Evolutionary conservation across 345 rosid genomes (phyloP).

Genomic region (Eucalyptus virginea): DNA sequence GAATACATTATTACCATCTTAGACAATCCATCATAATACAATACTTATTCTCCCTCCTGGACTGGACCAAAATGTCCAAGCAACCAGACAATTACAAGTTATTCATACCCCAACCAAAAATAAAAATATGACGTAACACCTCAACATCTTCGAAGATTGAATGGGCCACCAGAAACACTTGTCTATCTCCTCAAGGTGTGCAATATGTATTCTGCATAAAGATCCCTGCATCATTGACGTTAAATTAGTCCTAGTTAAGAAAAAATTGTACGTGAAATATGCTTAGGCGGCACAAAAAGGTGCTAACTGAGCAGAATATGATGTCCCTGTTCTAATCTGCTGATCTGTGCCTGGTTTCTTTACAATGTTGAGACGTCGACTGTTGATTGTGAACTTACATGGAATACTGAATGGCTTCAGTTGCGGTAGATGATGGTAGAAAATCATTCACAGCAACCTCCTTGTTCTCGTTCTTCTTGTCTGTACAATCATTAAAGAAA

Average conservation of each 20-base stretch:
- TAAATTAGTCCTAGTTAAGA: not conserved
- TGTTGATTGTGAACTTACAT: slow-evolving; percentile 35
- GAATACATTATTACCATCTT: not conserved
- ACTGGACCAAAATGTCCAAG: not conserved
- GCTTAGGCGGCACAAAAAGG: not conserved
- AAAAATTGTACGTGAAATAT: not conserved
- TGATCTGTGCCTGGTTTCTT: not conserved
- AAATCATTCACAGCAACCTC: slow-evolving; percentile 92
- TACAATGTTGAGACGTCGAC: not conserved
- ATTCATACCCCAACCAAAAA: not conserved
- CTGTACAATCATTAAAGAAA: slow-evolving; percentile 22
- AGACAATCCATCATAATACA: not conserved
- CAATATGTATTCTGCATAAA: slow-evolving; percentile 63
- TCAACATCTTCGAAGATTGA: not conserved
- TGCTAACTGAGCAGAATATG: not conserved
- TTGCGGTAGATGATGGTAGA: slow-evolving; percentile 52
- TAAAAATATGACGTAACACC: not conserved
- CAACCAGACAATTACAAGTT: not conserved
- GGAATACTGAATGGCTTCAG: slow-evolving; percentile 79
- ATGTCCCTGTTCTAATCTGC: not conserved
- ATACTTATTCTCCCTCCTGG: not conserved
- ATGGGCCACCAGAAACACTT: not conserved
- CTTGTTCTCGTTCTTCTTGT: slow-evolving; percentile 97
- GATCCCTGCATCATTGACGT: slow-evolving; percentile 52
- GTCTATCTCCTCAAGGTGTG: not conserved